phyloP scores from a whole-genome alignment of 1,284 basidiomycete genomes.

The Ganoderma resinaceum region DNA sequence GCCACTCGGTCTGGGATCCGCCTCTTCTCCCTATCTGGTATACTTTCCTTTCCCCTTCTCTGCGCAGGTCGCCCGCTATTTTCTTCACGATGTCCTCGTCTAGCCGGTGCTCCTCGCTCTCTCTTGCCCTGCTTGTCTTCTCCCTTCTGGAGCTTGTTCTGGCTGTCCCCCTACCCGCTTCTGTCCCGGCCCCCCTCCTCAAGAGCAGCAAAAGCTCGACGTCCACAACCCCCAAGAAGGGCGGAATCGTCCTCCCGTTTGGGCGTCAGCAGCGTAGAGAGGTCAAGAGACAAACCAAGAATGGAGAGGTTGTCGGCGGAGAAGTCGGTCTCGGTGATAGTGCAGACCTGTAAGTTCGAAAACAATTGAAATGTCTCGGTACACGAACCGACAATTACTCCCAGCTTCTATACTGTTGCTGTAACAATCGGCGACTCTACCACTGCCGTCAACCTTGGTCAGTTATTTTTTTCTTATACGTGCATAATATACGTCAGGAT shows the following conservation, averaged over 20 bases:
- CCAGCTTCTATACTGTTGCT: conserved; percentile 40
- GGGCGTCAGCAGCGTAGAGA: conserved; percentile 5
- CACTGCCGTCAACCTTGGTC: conserved; percentile 40
- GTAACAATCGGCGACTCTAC: conserved; percentile 38
- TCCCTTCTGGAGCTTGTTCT: conserved; percentile 17
- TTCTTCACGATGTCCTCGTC: conserved; percentile 33
- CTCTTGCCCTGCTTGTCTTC: conserved; percentile 17
- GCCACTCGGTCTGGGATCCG: conserved; percentile 26
- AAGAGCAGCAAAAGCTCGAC: conserved; percentile 15
- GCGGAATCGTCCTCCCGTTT: conserved; percentile 26
- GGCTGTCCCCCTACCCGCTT: conserved; percentile 23
- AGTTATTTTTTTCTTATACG: conserved; percentile 8
- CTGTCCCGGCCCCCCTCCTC: conserved; percentile 16
- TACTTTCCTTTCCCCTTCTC: conserved; percentile 24
- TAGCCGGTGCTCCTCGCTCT: conserved; percentile 31
- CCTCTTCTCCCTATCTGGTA: conserved; percentile 29
- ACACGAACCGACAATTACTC: background rate
- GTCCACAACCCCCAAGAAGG: conserved; percentile 19
- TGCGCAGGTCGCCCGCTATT: conserved; percentile 34
- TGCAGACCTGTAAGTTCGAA: conserved; percentile 37
- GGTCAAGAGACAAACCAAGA: conserved; percentile 11
- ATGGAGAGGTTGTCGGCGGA: conserved; percentile 30
- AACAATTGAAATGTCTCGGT: background rate
- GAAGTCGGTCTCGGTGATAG: conserved; percentile 36
- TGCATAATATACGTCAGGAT: background rate